phyloP scores from a whole-genome alignment of 1,284 basidiomycete genomes.

The Microbotryum violaceum region DNA sequence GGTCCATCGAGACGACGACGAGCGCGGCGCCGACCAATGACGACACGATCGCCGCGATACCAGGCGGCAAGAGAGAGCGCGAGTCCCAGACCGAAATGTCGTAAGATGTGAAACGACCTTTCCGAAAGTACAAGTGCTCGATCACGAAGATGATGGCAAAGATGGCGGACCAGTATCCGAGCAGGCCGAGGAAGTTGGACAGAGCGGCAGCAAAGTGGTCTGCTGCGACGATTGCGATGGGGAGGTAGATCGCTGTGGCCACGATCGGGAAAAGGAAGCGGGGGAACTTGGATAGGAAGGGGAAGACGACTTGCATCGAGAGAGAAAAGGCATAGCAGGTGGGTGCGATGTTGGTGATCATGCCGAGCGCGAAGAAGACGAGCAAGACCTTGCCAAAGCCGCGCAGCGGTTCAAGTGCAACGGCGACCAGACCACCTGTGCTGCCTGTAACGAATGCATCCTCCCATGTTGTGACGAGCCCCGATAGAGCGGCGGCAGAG shows the following conservation, averaged over 20 bases:
- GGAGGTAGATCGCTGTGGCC: conserved; percentile 60
- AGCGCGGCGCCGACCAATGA: conserved; percentile 35
- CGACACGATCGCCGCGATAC: conserved; percentile 37
- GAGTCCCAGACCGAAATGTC: conserved; percentile 38
- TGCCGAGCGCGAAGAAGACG: conserved; percentile 66
- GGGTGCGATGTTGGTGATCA: conserved; percentile 73
- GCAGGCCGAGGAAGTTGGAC: conserved; percentile 39
- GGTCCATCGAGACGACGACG: conserved; percentile 39
- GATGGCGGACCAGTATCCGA: conserved; percentile 22
- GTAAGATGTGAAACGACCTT: conserved; percentile 33
- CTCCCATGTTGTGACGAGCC: conserved; percentile 38
- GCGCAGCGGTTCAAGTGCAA: conserved; percentile 25
- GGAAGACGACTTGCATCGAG: conserved; percentile 68
- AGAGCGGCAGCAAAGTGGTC: conserved; percentile 39
- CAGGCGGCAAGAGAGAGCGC: conserved; percentile 37
- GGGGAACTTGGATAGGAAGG: conserved; percentile 56
- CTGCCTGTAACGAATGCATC: conserved; percentile 41
- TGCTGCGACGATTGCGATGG: conserved; percentile 42
- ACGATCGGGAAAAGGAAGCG: conserved; percentile 78
- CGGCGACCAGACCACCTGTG: conserved; percentile 40
- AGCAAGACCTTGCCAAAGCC: conserved; percentile 76
- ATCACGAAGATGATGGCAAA: conserved; percentile 19
- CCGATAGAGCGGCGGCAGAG: conserved; percentile 34
- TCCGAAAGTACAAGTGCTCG: conserved; percentile 38
- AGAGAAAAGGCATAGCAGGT: conserved; percentile 77